Conservation (phyloP, 2,329 filamentous ascomycete genomes). For the Fusarium virguliforme region DNA sequence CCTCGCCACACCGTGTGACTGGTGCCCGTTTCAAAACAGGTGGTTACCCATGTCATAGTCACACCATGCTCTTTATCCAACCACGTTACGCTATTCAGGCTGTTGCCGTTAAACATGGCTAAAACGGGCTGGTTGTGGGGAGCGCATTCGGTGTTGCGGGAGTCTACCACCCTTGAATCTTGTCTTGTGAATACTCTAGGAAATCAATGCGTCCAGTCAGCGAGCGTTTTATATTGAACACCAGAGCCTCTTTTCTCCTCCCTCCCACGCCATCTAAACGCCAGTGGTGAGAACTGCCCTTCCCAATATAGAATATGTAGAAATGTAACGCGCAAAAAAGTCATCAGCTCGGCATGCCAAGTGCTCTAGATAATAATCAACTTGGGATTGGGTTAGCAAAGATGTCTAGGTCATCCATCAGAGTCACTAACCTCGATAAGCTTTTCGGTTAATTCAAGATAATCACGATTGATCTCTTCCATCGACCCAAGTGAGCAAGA, state of each 20-base stretch:
- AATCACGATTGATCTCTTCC: conserved; percentile 50
- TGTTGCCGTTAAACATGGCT: not conserved
- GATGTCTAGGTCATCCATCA: not conserved
- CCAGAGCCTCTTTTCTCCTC: conserved; percentile 1
- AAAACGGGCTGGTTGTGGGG: not conserved
- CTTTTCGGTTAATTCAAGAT: conserved; percentile 71
- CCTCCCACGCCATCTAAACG: conserved; percentile 11
- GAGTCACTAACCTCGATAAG: conserved; percentile 70
- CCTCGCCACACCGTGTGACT: conserved; percentile 5
- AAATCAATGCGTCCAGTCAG: not conserved
- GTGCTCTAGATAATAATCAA: conserved; percentile 22
- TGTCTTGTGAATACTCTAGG: conserved; percentile 7
- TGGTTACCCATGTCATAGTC: not conserved
- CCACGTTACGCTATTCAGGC: not conserved
- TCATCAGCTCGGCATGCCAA: not conserved
- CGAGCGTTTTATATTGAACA: conserved; percentile 2
- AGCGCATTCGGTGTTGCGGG: not conserved
- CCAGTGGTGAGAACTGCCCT: conserved; percentile 8
- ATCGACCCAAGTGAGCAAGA: conserved; percentile 67
- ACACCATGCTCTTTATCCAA: not conserved
- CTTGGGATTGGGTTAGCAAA: conserved; percentile 4
- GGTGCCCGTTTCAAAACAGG: conserved; percentile 7
- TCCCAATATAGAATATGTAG: conserved; percentile 12
- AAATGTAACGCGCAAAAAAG: not conserved
- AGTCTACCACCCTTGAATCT: not conserved